phyloP scores from a whole-genome alignment of 441 rosid species.

The Euphorbia celastroides region DNA sequence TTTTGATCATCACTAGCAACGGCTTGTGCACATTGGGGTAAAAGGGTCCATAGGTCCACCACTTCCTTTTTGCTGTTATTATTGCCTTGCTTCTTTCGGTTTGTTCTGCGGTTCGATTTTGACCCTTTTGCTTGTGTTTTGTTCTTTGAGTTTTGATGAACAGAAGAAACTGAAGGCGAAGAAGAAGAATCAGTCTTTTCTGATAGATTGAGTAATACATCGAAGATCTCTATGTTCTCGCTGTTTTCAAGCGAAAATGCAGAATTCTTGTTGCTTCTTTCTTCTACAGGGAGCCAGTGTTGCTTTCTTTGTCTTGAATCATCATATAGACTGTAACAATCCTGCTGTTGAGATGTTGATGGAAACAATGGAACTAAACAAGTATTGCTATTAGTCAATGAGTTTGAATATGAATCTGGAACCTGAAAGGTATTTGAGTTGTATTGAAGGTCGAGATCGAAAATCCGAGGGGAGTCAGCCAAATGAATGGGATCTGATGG shows the following conservation, averaged over 20 bases:
- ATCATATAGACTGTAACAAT: neutral
- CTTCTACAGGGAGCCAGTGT: slow-evolving; percentile 28
- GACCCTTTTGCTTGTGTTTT: slow-evolving; percentile 31
- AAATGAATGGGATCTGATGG: slow-evolving; percentile 9
- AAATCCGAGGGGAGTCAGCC: neutral
- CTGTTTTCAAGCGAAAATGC: slow-evolving; percentile 38
- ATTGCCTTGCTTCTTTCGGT: slow-evolving; percentile 25
- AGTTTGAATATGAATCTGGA: slow-evolving; percentile 15
- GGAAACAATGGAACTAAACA: slow-evolving; percentile 3
- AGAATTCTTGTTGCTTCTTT: slow-evolving; percentile 52
- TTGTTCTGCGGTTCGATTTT: slow-evolving; percentile 20
- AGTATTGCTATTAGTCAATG: neutral
- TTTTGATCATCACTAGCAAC: slow-evolving; percentile 61
- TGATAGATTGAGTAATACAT: slow-evolving; percentile 51
- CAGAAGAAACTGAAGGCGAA: neutral
- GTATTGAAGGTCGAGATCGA: slow-evolving; percentile 10
- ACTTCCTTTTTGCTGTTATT: slow-evolving; percentile 31
- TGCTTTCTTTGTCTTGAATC: slow-evolving; percentile 38
- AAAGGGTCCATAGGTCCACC: slow-evolving; percentile 61
- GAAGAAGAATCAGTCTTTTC: slow-evolving; percentile 20
- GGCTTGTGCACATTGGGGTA: slow-evolving; percentile 79
- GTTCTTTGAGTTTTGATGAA: slow-evolving; percentile 5
- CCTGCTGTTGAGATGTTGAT: slow-evolving; percentile 13
- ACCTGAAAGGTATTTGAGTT: slow-evolving; percentile 14
- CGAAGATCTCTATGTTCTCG: slow-evolving; percentile 48